Conservation (phyloP, 2,329 filamentous ascomycete species). For the Xylariales sp. region DNA sequence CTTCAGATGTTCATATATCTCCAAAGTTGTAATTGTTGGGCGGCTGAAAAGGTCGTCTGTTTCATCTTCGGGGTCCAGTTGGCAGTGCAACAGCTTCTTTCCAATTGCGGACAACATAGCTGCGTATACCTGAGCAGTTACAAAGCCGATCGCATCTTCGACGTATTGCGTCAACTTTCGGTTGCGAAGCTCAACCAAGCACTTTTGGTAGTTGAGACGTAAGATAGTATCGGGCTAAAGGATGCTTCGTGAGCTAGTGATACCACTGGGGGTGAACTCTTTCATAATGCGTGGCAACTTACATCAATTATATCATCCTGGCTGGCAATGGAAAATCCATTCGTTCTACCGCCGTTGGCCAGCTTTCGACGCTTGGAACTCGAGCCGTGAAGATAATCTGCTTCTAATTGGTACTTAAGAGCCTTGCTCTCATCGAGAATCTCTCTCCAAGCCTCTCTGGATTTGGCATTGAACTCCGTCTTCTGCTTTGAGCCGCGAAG, state of each 20-base stretch:
- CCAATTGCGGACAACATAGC: slow-evolving; percentile 69
- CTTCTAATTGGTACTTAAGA: slow-evolving; percentile 20
- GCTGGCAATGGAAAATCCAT: slow-evolving; percentile 22
- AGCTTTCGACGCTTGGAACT: slow-evolving; percentile 51
- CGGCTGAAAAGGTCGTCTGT: slow-evolving; percentile 26
- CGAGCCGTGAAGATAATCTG: slow-evolving; percentile 5
- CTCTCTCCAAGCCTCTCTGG: slow-evolving; percentile 17
- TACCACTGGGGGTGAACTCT: no score
- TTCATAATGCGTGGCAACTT: slow-evolving; percentile 4
- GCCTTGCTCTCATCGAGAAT: slow-evolving; percentile 16
- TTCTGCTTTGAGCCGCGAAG: slow-evolving; percentile 64
- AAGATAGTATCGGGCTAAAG: slow-evolving; percentile 66
- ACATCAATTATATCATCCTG: slow-evolving; percentile 6
- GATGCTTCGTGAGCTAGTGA: no score
- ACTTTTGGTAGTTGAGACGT: slow-evolving; percentile 80
- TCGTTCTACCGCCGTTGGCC: slow-evolving; percentile 37
- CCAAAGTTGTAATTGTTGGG: slow-evolving; percentile 45
- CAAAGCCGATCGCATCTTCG: slow-evolving; percentile 64
- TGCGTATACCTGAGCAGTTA: slow-evolving; percentile 74
- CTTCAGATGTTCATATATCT: slow-evolving; percentile 52
- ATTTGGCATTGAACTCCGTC: slow-evolving; percentile 45
- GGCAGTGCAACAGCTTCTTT: slow-evolving; percentile 63
- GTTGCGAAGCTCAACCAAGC: slow-evolving; percentile 77
- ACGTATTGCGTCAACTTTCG: slow-evolving; percentile 70
- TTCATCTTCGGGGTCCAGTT: slow-evolving; percentile 44